These are phyloP conservation scores for Termitomyces sp. DNA, from an alignment of 768 basidiomycete species.

Conservation along the genomic window DNA sequence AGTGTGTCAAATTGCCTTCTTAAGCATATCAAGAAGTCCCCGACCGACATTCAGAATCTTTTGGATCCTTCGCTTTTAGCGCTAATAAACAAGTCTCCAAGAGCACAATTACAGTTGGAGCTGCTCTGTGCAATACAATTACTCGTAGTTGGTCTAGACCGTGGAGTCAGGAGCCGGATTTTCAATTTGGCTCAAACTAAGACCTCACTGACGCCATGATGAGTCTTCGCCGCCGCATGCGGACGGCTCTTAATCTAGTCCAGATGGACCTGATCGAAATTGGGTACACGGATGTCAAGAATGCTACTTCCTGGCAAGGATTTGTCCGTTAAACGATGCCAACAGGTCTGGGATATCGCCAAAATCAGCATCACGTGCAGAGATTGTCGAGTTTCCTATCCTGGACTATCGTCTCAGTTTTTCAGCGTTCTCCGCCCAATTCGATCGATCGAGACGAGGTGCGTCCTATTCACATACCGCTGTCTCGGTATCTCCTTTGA, in stretches of 20 bases:
- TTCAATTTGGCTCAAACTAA: background rate
- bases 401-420: conserved; percentile 14
- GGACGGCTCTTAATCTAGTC: background rate
- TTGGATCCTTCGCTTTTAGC: background rate
- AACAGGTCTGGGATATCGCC: conserved; percentile 1
- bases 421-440: conserved; percentile 12
- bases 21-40: background rate
- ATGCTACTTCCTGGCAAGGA: conserved; percentile 2
- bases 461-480: conserved; percentile 18
- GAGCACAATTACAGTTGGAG: background rate
- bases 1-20: background rate
- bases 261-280: background rate
- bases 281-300: background rate
- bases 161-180: background rate
- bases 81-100: background rate
- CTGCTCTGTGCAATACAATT: too few relatives aligned
- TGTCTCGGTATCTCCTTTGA: conserved; percentile 15
- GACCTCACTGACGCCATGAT: background rate
- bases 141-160: background rate
- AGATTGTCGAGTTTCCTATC: conserved; percentile 15
- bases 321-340: background rate
- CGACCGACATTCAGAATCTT: background rate
- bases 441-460: conserved; percentile 29
- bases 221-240: background rate
- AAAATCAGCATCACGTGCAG: conserved; percentile 15